These are phyloP conservation scores for Chlamydomonas reinhardtii DNA, from an alignment of 163 green algal genomes.

Conservation along the genomic window DNA sequence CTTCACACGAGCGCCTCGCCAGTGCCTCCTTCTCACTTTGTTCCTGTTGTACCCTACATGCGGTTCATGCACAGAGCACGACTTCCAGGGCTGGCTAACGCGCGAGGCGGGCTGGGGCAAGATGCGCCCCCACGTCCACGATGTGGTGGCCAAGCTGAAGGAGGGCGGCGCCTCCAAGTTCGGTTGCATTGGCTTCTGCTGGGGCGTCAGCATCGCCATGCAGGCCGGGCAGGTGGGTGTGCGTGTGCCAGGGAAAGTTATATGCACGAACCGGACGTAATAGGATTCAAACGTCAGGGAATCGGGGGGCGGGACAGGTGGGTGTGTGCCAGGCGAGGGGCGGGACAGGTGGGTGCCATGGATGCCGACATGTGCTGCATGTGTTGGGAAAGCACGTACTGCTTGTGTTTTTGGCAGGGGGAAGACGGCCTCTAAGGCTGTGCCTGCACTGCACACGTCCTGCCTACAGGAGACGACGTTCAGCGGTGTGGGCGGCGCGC, in stretches of 20 bases:
- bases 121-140: slow-evolving; percentile 41
- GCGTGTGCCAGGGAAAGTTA: too few relatives aligned
- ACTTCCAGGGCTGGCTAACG: slow-evolving; percentile 61
- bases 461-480: neutral
- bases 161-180: slow-evolving; percentile 53
- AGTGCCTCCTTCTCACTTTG: neutral
- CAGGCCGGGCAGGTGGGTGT: slow-evolving; percentile 24
- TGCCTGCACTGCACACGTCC: neutral
- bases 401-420: too few relatives aligned
- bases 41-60: too few relatives aligned
- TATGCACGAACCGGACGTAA: too few relatives aligned
- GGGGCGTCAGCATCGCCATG: slow-evolving; percentile 54
- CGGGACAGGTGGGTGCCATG: too few relatives aligned
- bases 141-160: slow-evolving; percentile 36
- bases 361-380: too few relatives aligned
- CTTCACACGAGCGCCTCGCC: too few relatives aligned
- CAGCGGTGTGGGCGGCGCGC: slow-evolving; percentile 44
- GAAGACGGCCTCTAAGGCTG: too few relatives aligned
- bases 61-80: slow-evolving; percentile 45
- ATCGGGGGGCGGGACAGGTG: too few relatives aligned
- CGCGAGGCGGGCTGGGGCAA: slow-evolving; percentile 26
- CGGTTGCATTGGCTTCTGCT: slow-evolving; percentile 63
- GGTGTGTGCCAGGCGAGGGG: too few relatives aligned
- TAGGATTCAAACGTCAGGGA: too few relatives aligned
- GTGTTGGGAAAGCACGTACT: too few relatives aligned